These are phyloP conservation scores for Dendrothele bispora DNA, from an alignment of 768 basidiomycete species.

Conservation along the genomic window DNA sequence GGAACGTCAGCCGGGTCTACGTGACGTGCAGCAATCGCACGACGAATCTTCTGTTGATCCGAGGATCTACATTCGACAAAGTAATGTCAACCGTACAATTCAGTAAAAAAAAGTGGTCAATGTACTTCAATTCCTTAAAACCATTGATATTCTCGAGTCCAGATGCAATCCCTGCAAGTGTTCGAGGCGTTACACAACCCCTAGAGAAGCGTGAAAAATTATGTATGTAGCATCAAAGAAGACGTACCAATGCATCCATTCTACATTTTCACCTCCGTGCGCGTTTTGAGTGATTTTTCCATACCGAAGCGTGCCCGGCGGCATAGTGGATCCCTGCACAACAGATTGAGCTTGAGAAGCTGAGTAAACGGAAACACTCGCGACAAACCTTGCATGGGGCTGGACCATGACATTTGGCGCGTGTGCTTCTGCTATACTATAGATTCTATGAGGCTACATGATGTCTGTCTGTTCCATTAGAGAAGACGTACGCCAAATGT, in stretches of 20 bases:
- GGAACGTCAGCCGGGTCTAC: slow-evolving; percentile 64
- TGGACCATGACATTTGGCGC: slow-evolving; percentile 69
- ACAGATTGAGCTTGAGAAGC: neutral
- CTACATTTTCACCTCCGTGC: slow-evolving; percentile 59
- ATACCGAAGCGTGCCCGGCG: slow-evolving; percentile 64
- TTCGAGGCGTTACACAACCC: slow-evolving; percentile 69
- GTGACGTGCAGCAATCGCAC: slow-evolving; percentile 52
- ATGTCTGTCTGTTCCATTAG: neutral
- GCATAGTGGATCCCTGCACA: slow-evolving; percentile 47
- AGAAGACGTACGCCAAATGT: neutral
- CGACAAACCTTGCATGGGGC: slow-evolving; percentile 47
- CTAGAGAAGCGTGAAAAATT: slow-evolving; percentile 29
- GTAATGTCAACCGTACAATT: neutral
- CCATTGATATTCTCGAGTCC: slow-evolving; percentile 47
- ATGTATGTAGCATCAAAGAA: neutral
- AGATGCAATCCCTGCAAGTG: slow-evolving; percentile 49
- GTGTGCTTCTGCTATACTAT: slow-evolving; percentile 72
- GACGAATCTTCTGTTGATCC: slow-evolving; percentile 64
- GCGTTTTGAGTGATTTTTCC: slow-evolving; percentile 43
- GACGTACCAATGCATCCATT: slow-evolving; percentile 76
- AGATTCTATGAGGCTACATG: slow-evolving; percentile 2
- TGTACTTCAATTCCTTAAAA: slow-evolving; percentile 50
- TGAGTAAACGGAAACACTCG: slow-evolving; percentile 2
- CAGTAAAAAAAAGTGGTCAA: neutral
- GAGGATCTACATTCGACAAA: slow-evolving; percentile 44